Base-by-base conservation (phyloP, 352 stramenopile species). In the Globisporangium iwayamae region DNA sequence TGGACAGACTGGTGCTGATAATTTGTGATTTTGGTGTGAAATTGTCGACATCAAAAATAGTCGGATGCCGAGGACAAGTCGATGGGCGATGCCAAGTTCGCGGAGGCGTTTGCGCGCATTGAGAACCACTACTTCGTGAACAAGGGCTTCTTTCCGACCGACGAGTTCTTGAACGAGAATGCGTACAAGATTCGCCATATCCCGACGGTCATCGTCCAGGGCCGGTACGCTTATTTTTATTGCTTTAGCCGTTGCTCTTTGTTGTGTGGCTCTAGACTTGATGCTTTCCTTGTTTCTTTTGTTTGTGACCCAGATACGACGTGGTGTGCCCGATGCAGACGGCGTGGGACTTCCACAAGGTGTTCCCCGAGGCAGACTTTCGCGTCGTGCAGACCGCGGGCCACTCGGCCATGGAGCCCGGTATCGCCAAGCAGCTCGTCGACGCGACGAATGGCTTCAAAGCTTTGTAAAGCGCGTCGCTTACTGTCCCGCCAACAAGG, bases 101-200 rank as follows among this genome's bases (percentile, higher is more conserved):
- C 89, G 8, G 81, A 96, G 65, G 88, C 92, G 2, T 98, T 98
- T 68, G 91, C 90, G 32, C 83, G 91, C 52, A 98, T 98, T 63
- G 92, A 98, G 74, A 97, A 95, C 76, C 91, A 98, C 68, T 98
- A 96, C 72, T 98, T 98, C 34, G 69, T 91, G 45, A 85, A 98
- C 75, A 84, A 90, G 52, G 92, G 87, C 22, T 98, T 96, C 73
- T 97, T 98, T 71, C 82, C 88, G 8, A 79, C 52, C 25, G 85
- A 96, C 65, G 79, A 89, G 51, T 97, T 94, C 60, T 66, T 98
- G 54, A 86, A 96, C 48, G 86, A 96, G 56, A 91, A 97, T 64
- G 83, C 83, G 39, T 75, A 91, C 72, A 94, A 94, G 76, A 97
- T 97, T 70, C 83, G 85, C 50, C 84, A 98, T 72, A 97, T 98